Conservation (phyloP, 257 asterid species). For the Rhazya stricta region DNA sequence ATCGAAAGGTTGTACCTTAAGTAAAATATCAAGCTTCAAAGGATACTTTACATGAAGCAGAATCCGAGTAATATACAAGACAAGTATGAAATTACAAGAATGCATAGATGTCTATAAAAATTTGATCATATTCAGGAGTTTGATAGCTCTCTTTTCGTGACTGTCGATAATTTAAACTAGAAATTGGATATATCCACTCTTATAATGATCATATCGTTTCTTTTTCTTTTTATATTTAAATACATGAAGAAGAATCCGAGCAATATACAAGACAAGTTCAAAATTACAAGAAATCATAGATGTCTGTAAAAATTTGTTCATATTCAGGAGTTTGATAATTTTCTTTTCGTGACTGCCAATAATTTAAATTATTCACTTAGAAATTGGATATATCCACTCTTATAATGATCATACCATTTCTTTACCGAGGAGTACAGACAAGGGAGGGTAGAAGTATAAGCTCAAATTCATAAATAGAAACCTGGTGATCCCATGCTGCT, state of each 20-base stretch:
- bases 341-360: slow-evolving; percentile 1
- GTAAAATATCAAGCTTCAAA: neutral
- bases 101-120: neutral
- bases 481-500: slow-evolving; percentile 99
- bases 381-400: neutral
- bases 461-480: slow-evolving; percentile 21
- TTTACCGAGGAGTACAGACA: neutral
- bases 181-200: neutral
- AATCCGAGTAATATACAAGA: neutral
- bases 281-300: neutral
- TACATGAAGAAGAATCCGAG: neutral
- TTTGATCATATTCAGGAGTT: neutral
- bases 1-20: neutral
- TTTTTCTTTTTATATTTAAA: no score
- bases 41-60: neutral
- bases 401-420: neutral
- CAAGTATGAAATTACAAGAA: neutral
- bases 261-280: neutral
- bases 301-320: neutral
- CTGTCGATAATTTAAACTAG: neutral
- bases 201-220: neutral
- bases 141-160: neutral
- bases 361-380: neutral
- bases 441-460: neutral
- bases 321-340: neutral